Evolutionary conservation across 768 basidiomycete species (phyloP).

Genomic region (Lactarius quietus): DNA sequence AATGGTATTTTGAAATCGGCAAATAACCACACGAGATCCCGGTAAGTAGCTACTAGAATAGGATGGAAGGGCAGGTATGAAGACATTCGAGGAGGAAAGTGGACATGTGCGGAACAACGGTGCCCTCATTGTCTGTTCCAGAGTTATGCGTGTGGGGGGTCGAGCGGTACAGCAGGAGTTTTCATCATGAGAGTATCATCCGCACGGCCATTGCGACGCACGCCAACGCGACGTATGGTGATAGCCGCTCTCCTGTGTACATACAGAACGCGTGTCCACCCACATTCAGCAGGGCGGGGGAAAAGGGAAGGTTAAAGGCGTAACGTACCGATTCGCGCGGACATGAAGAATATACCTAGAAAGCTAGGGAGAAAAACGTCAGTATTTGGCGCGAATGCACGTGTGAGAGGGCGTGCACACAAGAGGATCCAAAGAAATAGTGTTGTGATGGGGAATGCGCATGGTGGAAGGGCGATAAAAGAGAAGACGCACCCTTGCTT

Average conservation of each 20-base stretch:
- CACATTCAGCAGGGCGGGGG: not conserved
- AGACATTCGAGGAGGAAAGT: not conserved
- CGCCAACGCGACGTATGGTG: constrained; percentile 92
- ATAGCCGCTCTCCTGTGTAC: constrained; percentile 80
- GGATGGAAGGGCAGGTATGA: too few relatives aligned
- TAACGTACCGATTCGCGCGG: constrained; percentile 83
- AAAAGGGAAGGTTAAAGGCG: not conserved
- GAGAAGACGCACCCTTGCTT: constrained; percentile 76
- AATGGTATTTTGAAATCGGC: not conserved
- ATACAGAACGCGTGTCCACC: not conserved
- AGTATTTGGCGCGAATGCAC: not conserved
- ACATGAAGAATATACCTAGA: constrained; percentile 91
- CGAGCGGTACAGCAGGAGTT: not conserved
- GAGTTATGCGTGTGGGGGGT: not conserved
- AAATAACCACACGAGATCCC: not conserved
- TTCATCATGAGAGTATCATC: constrained; percentile 45
- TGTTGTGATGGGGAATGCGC: not conserved
- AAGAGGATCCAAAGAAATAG: not conserved
- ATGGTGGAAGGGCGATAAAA: not conserved
- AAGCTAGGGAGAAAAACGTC: constrained; percentile 50
- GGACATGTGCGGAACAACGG: too few relatives aligned
- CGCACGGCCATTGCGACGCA: constrained; percentile 90
- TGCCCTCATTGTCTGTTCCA: too few relatives aligned
- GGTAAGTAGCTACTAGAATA: not conserved
- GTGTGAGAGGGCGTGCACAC: not conserved